phyloP scores from a whole-genome alignment of 306 rosid species.

The Vigna hirtella region DNA sequence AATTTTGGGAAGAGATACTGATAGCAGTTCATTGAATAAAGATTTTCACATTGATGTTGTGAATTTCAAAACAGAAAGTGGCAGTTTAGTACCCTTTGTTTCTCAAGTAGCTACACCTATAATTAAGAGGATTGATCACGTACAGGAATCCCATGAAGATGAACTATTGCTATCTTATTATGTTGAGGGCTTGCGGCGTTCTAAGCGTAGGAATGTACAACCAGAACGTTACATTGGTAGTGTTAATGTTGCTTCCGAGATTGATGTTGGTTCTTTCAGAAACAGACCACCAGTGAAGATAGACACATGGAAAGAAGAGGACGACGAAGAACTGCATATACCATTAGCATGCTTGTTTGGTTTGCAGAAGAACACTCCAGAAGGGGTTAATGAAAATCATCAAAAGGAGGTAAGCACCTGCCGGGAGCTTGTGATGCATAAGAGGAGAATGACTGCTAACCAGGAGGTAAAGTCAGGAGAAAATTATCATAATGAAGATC shows the following conservation, averaged over 20 bases:
- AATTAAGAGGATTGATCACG: constrained; percentile 33
- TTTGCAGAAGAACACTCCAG: constrained; percentile 31
- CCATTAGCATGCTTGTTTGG: constrained; percentile 65
- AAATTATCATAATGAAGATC: constrained; percentile 41
- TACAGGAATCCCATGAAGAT: constrained; percentile 42
- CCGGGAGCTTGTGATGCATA: constrained; percentile 45
- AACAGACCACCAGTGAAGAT: constrained; percentile 59
- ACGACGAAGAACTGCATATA: constrained; percentile 69
- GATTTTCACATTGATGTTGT: constrained; percentile 52
- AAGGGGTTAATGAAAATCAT: constrained; percentile 26
- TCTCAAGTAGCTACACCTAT: constrained; percentile 52
- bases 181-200: constrained; percentile 70
- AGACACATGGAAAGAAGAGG: constrained; percentile 52
- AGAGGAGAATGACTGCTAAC: constrained; percentile 41
- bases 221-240: constrained; percentile 90
- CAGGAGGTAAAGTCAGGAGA: constrained; percentile 44
- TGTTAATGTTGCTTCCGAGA: constrained; percentile 48
- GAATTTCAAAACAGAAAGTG: constrained; percentile 64
- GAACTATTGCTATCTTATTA: constrained; percentile 46
- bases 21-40: constrained; percentile 40
- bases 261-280: constrained; percentile 67
- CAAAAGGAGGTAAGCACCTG: constrained; percentile 22
- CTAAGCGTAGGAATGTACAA: constrained; percentile 81
- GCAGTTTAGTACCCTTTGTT: constrained; percentile 54
- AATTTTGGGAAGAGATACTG: constrained; percentile 53